Conservation (phyloP, 805 yeast genomes). For the Priceomyces medius region DNA sequence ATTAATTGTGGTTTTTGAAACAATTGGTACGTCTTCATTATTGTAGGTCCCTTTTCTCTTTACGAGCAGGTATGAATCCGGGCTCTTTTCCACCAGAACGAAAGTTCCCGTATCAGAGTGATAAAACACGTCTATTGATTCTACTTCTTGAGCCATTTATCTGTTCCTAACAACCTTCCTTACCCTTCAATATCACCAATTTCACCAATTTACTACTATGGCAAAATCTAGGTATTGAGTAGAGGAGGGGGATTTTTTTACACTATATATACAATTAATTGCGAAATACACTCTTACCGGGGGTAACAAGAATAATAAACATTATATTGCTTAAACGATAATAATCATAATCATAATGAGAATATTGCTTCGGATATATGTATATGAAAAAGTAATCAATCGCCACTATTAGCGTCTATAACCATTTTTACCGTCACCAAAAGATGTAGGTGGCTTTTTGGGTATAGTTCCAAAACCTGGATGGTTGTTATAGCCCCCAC, state of each 20-base stretch:
- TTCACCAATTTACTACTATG: no score
- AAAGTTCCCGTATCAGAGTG: slow-evolving; percentile 1
- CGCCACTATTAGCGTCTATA: slow-evolving; percentile 7
- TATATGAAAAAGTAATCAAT: no score
- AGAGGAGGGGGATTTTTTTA: no score
- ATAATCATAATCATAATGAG: no score
- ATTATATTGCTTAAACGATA: no score
- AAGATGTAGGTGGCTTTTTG: slow-evolving; percentile 3
- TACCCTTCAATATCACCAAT: no score
- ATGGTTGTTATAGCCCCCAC: not conserved
- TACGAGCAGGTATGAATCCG: not conserved
- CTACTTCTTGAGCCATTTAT: not conserved
- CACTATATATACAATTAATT: no score
- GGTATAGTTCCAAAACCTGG: not conserved
- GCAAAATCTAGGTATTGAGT: no score
- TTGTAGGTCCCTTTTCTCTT: not conserved
- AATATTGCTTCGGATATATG: no score
- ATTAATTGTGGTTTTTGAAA: not conserved
- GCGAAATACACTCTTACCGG: no score
- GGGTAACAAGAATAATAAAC: no score
- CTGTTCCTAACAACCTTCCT: no score
- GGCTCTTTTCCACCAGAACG: not conserved
- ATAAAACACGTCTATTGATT: not conserved
- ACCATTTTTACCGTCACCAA: slow-evolving; percentile 3
- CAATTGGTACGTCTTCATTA: not conserved